Base-by-base conservation (phyloP, 2,329 filamentous ascomycete genomes). In the Orbilia oligospora region DNA sequence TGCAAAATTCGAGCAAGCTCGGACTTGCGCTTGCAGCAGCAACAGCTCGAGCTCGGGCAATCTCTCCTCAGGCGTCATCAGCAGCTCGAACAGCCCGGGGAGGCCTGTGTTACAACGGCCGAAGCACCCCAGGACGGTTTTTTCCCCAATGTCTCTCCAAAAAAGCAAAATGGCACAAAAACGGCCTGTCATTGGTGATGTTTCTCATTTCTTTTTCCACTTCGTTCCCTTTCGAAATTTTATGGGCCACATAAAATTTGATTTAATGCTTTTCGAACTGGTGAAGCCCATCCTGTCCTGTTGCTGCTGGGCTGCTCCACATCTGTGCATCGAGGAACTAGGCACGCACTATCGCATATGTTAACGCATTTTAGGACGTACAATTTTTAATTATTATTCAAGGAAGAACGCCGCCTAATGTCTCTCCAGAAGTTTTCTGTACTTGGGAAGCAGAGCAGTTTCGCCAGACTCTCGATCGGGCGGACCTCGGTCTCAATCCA, bases 341-440 rank as follows among this genome's bases (percentile, higher is more conserved):
- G 75, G 75, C 75, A 71, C 75, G 63, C 68, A 78, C 61, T 44
- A 71, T 77, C 67, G 73, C 67, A 71, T 77, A 30, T 55, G 67
- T 77, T 71, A 71, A 71, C 67, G 61, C 66, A 71, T 71, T 77
- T 77, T 55, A 71, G 67, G 38, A 48, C n/a, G n/a, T n/a, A n/a
- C 51, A 24, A 63, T 53, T 71, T 68, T 77, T 77, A 77, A 77
- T 71, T 71, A 67, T 77, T 77, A 36, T 58, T 73, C 70, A 55
- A 56, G 71, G 51, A 64, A 56, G 38, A 69, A 69, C 64, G 67
- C 66, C 72, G 72, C 73, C 73, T 77, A 77, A 77, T 77, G 75
- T 78, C 68, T 78, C 61, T 78, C 61, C 75, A 78, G 49, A 68
- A 33, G 22, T 20, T 48, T 24, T 64, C 58, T 76, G 36, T 51